A percentile compares a stretch with the other conserved stretches of the same genome.
These are phyloP conservation scores for Calocera viscosa DNA, from an alignment of 768 basidiomycete genomes.

Conservation along the genomic window DNA sequence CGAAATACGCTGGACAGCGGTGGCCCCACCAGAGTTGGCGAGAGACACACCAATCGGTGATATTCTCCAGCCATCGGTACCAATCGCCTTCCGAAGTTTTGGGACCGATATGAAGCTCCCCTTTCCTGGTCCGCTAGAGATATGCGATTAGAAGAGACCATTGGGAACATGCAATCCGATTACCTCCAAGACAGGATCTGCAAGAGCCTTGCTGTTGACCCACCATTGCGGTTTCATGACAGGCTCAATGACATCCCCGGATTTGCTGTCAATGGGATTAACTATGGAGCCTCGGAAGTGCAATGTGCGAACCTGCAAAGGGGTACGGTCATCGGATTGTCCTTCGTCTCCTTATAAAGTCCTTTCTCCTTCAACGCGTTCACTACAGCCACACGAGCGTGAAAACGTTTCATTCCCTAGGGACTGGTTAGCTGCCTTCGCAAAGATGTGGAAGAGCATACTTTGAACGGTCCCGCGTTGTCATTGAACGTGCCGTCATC, in stretches of 20 bases:
- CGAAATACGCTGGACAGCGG: slow-evolving; percentile 86
- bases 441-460: slow-evolving; percentile 17
- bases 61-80: slow-evolving; percentile 89
- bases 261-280: slow-evolving; percentile 48
- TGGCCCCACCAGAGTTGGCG: slow-evolving; percentile 99
- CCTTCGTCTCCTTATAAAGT: slow-evolving; percentile 78
- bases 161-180: neutral
- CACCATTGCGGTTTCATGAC: slow-evolving; percentile 98
- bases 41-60: slow-evolving; percentile 99
- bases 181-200: slow-evolving; percentile 79
- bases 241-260: slow-evolving; percentile 91
- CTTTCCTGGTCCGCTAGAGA: slow-evolving; percentile 67
- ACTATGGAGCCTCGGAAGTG: neutral
- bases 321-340: slow-evolving; percentile 96
- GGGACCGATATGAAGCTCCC: slow-evolving; percentile 73
- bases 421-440: slow-evolving; percentile 1
- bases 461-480: slow-evolving; percentile 75
- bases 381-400: slow-evolving; percentile 72
- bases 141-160: slow-evolving; percentile 5
- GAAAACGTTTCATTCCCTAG: slow-evolving; percentile 96
- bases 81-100: slow-evolving; percentile 84
- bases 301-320: slow-evolving; percentile 56
- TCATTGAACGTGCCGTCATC: slow-evolving; percentile 93
- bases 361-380: slow-evolving; percentile 73
- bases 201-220: slow-evolving; percentile 84